Base-by-base conservation (phyloP, 768 basidiomycete genomes). In the Mycena floridula region DNA sequence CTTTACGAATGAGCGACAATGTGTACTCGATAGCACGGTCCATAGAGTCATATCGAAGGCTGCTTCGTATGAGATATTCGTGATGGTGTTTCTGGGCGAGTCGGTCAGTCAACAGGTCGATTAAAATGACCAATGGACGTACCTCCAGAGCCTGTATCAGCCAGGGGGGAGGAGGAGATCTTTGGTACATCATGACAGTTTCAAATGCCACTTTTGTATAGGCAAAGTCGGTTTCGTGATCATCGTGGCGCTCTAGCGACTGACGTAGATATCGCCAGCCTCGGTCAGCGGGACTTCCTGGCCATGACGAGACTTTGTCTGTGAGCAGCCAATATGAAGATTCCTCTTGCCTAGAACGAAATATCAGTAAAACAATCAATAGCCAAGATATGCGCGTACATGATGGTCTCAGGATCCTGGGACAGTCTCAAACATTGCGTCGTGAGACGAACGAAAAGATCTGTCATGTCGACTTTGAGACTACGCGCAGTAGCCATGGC, bases 201-300 rank as follows among this genome's bases (percentile, higher is more conserved):
- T 94, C 88, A 39, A 93, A 67, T 12, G 80, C 77, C 20, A 79
- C 76, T 55, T 89, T 88, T 39, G 76, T 76, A 59, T 96, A 95
- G 46, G 73, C 73, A 64, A 75, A 82, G 57, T 90, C 82, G 12
- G 79, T 88, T 42, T 79, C 75, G 16, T 68, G 54, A 9, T 69
- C 70, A 58, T 99, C 95, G 54, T 96, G 78, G 39, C 83, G 79
- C 45, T 83, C 78, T 49, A 97, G 69, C 16, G 83, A 76, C 51
- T 81, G 73, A 50, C 90, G 85, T 37, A 99, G 74, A 60, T 92
- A 92, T 56, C 86, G 76, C 89, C 93, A 93, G 4, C 83, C 91
- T 49, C 87, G 77, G 51, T 89, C 84, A 26, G 81, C 75, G 15
- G 82, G 69, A 5, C 85, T 76, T 4, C 94, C 94, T 16, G 85